Evolutionary conservation across 1,284 basidiomycete species (phyloP), one percentile per base, ranked within the genome.

Genomic region (Amylostereum chailletii): DNA sequence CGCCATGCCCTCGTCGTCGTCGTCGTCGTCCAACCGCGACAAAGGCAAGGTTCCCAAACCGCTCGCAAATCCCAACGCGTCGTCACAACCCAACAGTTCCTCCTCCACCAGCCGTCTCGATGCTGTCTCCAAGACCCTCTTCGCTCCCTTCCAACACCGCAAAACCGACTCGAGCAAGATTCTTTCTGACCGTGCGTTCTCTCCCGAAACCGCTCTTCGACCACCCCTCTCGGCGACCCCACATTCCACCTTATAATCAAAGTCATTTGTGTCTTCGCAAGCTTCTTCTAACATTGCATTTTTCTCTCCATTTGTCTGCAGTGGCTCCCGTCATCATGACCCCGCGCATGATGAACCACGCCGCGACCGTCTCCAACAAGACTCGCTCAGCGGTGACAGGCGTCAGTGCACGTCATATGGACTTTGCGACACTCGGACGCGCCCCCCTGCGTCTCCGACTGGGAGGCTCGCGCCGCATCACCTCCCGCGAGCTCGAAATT

Each of bases 281-380:
- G 5, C 27, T 10, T 42, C 5, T 39, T 27, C 34, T 33, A 6
- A 30, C 30, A 46, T 45, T 32, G 43, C 43, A 51, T 49, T 26
- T 47, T 11, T 48, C 26, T 49, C 54, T 48, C 46, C 49, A 49
- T 49, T 48, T 46, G 42, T 47, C 38, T 55, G 8, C 62, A 94
- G 91, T 94, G 61, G 90, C 91, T 3, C 91, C 91, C 8, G 81
- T 84, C 52, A 85, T 94, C 59, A 92, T 94, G 90, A 91, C 90
- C 3, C 87, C 90, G 27, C 75, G 81, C 54, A 85, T 90, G 76
- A 76, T 91, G 49, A 79, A 76, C 48, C 75, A 76, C 40, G 76
- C 84, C 2, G 74, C 83, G 9, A 81, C 79, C 27, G 75, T 79
- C 3, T 78, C 81, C 7, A 73, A 75, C 30, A 69, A 75, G 48